Evolutionary conservation across 352 stramenopile species (phyloP).

Genomic region (Phytophthora fragariaefolia): DNA sequence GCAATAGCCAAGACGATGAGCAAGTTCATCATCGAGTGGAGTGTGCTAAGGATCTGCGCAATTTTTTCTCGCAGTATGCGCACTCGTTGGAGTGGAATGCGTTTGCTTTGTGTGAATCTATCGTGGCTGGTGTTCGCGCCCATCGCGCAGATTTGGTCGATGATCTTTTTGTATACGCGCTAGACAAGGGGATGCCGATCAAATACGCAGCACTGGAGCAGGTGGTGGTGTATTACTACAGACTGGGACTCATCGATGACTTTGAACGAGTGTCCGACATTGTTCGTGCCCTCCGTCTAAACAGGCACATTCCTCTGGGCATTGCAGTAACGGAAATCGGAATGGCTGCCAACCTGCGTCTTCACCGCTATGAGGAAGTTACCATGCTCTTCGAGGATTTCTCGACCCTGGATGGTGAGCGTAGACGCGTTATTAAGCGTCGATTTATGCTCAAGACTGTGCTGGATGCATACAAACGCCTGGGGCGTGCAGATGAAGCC

Average conservation of each 20-base stretch:
- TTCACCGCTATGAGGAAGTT: constrained; percentile 66
- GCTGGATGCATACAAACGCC: constrained; percentile 53
- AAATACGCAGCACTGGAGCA: constrained; percentile 81
- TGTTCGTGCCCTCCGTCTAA: constrained; percentile 67
- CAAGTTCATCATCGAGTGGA: constrained; percentile 16
- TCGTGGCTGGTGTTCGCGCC: constrained; percentile 58
- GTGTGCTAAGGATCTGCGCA: constrained; percentile 45
- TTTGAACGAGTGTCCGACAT: constrained; percentile 71
- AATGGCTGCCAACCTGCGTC: constrained; percentile 69
- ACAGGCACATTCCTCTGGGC: constrained; percentile 77
- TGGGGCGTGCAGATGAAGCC: constrained; percentile 67
- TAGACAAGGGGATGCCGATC: constrained; percentile 70
- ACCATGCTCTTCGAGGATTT: constrained; percentile 83
- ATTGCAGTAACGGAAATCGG: constrained; percentile 79
- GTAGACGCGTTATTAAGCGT: constrained; percentile 61
- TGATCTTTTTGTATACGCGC: constrained; percentile 60
- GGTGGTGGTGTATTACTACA: constrained; percentile 77
- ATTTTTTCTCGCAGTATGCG: constrained; percentile 57
- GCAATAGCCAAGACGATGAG: constrained; percentile 8
- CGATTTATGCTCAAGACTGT: constrained; percentile 71
- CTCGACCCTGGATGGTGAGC: constrained; percentile 58
- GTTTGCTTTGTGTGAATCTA: constrained; percentile 70
- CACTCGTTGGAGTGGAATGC: constrained; percentile 67
- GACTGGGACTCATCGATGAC: constrained; percentile 62
- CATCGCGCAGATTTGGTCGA: constrained; percentile 65